Conservation (phyloP, 257 asterid genomes). For the Orobanche coerulescens region DNA sequence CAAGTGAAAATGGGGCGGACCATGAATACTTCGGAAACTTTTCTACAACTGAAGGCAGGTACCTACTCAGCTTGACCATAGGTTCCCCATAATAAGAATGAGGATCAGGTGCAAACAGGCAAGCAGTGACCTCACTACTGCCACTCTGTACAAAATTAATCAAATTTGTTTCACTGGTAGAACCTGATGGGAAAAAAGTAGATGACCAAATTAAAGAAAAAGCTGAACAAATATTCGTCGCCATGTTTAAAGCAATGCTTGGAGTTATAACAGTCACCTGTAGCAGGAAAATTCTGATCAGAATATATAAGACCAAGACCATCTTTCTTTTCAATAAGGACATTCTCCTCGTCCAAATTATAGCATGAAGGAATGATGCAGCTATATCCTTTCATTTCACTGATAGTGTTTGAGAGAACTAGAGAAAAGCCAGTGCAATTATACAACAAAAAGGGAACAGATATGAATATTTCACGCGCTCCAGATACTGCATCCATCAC, state of each 20-base stretch:
- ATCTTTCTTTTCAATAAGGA: slow-evolving; percentile 41
- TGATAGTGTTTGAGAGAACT: slow-evolving; percentile 49
- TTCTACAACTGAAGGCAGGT: slow-evolving; percentile 38
- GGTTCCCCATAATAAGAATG: slow-evolving; percentile 59
- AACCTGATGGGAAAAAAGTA: slow-evolving; percentile 25
- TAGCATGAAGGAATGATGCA: slow-evolving; percentile 74
- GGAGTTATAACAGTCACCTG: slow-evolving; percentile 29
- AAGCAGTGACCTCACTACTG: slow-evolving; percentile 43
- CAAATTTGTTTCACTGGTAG: slow-evolving; percentile 35
- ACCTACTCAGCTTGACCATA: slow-evolving; percentile 60
- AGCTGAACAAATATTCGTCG: slow-evolving; percentile 10
- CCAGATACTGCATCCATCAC: slow-evolving; percentile 93
- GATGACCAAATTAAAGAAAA: slow-evolving; percentile 23
- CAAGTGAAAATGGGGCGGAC: slow-evolving; percentile 78
- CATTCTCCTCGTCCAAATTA: slow-evolving; percentile 52
- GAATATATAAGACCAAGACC: slow-evolving; percentile 70
- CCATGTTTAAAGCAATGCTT: slow-evolving; percentile 22
- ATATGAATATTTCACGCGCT: slow-evolving; percentile 80
- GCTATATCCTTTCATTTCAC: slow-evolving; percentile 55
- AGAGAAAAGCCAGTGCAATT: slow-evolving; percentile 90
- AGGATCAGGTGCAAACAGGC: slow-evolving; percentile 83
- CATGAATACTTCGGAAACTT: slow-evolving; percentile 49
- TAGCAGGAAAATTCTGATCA: slow-evolving; percentile 38
- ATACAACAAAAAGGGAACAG: slow-evolving; percentile 76
- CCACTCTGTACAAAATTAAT: slow-evolving; percentile 36